phyloP scores from a whole-genome alignment of 2,329 filamentous ascomycete genomes.

The Diaporthe sp. region DNA sequence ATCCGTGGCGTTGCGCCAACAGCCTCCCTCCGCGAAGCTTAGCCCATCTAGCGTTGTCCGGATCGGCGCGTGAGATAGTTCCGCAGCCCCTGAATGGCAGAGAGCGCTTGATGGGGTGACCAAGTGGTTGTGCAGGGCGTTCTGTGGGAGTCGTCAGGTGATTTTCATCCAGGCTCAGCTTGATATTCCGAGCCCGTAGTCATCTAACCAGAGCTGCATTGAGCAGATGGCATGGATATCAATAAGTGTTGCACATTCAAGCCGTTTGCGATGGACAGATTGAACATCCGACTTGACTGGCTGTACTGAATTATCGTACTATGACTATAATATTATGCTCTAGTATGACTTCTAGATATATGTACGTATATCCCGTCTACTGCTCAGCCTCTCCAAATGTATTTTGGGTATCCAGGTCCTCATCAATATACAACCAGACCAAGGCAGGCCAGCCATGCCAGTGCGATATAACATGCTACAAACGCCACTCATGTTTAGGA shows the following conservation, averaged over 20 bases:
- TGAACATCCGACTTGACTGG: too few relatives aligned
- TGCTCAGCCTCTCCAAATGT: neutral
- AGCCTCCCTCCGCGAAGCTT: slow-evolving; percentile 18
- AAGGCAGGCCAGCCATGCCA: neutral
- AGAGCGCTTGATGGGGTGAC: neutral
- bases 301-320: too few relatives aligned
- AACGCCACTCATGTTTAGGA: neutral
- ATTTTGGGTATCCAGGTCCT: slow-evolving; percentile 10
- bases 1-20: slow-evolving; percentile 1
- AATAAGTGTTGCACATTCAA: too few relatives aligned
- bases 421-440: neutral
- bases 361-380: neutral
- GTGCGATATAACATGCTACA: neutral
- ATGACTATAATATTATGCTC: too few relatives aligned
- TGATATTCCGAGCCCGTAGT: too few relatives aligned
- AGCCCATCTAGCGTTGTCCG: slow-evolving; percentile 16
- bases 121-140: neutral
- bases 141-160: neutral
- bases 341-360: neutral
- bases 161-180: too few relatives aligned
- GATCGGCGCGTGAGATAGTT: slow-evolving; percentile 37
- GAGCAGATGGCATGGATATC: too few relatives aligned
- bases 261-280: too few relatives aligned
- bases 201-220: too few relatives aligned
- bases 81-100: slow-evolving; percentile 28